Evolutionary conservation across 148 eudicot genomes (phyloP).

Genomic region (Selenicereus undatus): DNA sequence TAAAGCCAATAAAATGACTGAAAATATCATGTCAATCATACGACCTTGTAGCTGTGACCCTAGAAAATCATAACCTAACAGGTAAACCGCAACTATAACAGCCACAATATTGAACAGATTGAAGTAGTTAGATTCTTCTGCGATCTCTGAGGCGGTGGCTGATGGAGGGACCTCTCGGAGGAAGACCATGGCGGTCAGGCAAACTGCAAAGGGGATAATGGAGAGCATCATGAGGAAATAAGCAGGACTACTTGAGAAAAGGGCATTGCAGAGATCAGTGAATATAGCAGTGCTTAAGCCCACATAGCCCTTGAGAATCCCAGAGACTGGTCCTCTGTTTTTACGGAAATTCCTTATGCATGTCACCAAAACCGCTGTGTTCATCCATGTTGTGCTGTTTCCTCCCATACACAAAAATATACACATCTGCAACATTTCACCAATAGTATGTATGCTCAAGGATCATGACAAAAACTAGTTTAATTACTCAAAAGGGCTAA

Average conservation of each 20-base stretch:
- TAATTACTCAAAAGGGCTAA: background rate
- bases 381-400: slow-evolving; percentile 72
- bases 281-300: slow-evolving; percentile 73
- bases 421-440: slow-evolving; percentile 47
- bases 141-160: slow-evolving; percentile 33
- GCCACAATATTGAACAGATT: slow-evolving; percentile 52
- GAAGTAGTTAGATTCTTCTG: slow-evolving; percentile 47
- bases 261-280: slow-evolving; percentile 57
- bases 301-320: slow-evolving; percentile 70
- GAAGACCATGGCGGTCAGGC: slow-evolving; percentile 60
- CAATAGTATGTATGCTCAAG: background rate
- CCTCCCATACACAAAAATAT: slow-evolving; percentile 70
- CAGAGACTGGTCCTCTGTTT: slow-evolving; percentile 63
- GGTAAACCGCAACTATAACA: slow-evolving; percentile 53
- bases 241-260: slow-evolving; percentile 59
- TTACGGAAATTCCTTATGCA: slow-evolving; percentile 58
- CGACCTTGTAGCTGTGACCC: slow-evolving; percentile 38
- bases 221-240: slow-evolving; percentile 60
- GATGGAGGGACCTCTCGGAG: slow-evolving; percentile 61
- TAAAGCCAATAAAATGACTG: slow-evolving; percentile 41
- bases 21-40: slow-evolving; percentile 32
- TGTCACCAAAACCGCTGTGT: slow-evolving; percentile 72
- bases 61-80: slow-evolving; percentile 44
- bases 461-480: background rate
- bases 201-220: slow-evolving; percentile 47